A percentile compares a stretch with the other conserved stretches of the same genome.
Conservation (phyloP, 768 basidiomycete species). For the Coprinopsis sp. region DNA sequence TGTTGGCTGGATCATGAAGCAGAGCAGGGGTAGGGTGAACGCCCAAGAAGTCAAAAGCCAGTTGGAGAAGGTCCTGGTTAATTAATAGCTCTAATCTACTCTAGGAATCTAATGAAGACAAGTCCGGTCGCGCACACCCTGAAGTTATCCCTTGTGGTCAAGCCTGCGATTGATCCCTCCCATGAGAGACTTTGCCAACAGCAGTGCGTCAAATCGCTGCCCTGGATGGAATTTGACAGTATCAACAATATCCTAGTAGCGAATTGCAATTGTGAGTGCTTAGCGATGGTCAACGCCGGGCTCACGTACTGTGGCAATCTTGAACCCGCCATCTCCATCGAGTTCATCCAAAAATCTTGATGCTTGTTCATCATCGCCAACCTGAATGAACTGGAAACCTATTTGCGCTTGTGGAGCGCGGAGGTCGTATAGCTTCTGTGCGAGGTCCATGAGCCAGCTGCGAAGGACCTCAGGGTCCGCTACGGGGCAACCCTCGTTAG, state of each 20-base stretch:
- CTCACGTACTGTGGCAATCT: background rate
- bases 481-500: background rate
- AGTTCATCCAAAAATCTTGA: slow-evolving; percentile 2
- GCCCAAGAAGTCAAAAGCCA: slow-evolving; percentile 51
- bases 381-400: slow-evolving; percentile 10
- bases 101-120: no score
- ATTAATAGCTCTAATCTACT: no score
- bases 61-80: slow-evolving; percentile 31
- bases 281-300: background rate
- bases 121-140: background rate
- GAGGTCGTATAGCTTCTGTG: background rate
- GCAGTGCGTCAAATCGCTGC: background rate
- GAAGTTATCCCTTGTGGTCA: no score
- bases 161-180: slow-evolving; percentile 4
- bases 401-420: background rate
- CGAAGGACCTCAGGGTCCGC: background rate
- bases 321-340: background rate
- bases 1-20: slow-evolving; percentile 82
- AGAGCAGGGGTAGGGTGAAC: slow-evolving; percentile 74
- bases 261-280: no score
- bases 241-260: slow-evolving; percentile 7
- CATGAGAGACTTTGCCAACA: slow-evolving; percentile 1
- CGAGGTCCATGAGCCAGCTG: background rate
- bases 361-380: background rate
- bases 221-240: background rate